phyloP scores from a whole-genome alignment of 176 grass and related monocot species.

The Pontederia crassipes region DNA sequence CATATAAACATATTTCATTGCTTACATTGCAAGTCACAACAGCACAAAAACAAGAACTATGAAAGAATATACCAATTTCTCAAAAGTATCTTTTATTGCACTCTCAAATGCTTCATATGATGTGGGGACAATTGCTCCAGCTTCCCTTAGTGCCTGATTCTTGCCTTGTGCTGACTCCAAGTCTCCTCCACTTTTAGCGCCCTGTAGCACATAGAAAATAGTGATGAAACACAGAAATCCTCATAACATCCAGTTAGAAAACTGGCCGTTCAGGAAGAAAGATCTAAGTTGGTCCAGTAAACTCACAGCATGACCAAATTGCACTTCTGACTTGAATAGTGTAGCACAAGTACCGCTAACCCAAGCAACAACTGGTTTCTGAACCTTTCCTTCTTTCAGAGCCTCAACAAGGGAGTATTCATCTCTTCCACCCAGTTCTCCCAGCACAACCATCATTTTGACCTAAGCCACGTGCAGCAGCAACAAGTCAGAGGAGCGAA shows the following conservation, averaged over 20 bases:
- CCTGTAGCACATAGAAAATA: constrained; percentile 41
- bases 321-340: constrained; percentile 97
- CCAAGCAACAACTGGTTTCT: constrained; percentile 98
- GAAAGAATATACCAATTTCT: constrained; percentile 46
- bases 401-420: constrained; percentile 98
- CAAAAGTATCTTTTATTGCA: constrained; percentile 85
- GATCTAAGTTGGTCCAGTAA: background rate
- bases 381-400: constrained; percentile 89
- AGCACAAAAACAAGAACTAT: constrained; percentile 5
- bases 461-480: constrained; percentile 44
- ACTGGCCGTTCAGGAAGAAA: background rate
- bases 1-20: background rate
- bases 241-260: background rate
- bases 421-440: constrained; percentile 87
- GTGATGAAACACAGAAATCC: background rate
- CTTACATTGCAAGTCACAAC: background rate
- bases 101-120: constrained; percentile 93
- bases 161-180: constrained; percentile 97
- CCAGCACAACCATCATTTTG: constrained; percentile 99
- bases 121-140: constrained; percentile 88
- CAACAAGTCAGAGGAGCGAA: constrained; percentile 11
- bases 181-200: constrained; percentile 94
- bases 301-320: constrained; percentile 99
- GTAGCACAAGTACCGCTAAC: constrained; percentile 93
- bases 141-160: constrained; percentile 78